Base-by-base conservation (phyloP, 805 yeast species). In the Dipodascopsis uninucleata region DNA sequence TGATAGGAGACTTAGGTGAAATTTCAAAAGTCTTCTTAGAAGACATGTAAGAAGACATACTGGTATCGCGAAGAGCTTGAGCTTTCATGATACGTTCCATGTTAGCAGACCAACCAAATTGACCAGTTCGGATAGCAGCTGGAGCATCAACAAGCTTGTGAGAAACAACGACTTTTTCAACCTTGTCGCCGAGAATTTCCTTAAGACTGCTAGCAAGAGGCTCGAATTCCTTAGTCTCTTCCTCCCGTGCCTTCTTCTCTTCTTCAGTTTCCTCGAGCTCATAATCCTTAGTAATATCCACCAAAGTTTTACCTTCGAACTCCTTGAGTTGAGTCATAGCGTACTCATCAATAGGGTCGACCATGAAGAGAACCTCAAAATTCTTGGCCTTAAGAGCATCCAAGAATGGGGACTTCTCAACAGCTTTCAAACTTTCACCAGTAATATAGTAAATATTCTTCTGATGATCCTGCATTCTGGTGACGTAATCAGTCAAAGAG, bases 81-180 rank as follows among this genome's bases (percentile, higher is more conserved):
- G 98, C 98, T 80, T 93, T 93, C 99, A 93, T 93, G 80, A 93
- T 93, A 84, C 98, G 90, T 79, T 93, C 99, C 98, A 93, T 93
- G 80, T 93, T 93, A 66, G 99, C 99, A 60, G 98, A 93, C 99
- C 99, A 93, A 71, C 99, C 98, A 71, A 93, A 93, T 78, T 93
- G 97, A 61, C 97, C 97, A 61, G 98, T 93, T 81, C 98, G 88
- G 70, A 93, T 93, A 62, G 98, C 98, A 71, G 98, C 98, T 71
- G 99, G 99, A 48, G 97, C 89, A 67, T 89, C 97, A 63, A 89
- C 87, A 67, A 93, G 81, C 75, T 87, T 88, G 77, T 90, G 94
- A 58, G 97, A 88, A 58, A 93, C 96, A 68, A 89, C 88, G 72
- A 94, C 98, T 79, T 93, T 93, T 79, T 93, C 99, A 64, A 93